Evolutionary conservation across 2,329 filamentous ascomycete species (phyloP), one percentile per base, ranked within the genome.

Genomic region (Sporothrix inflata): DNA sequence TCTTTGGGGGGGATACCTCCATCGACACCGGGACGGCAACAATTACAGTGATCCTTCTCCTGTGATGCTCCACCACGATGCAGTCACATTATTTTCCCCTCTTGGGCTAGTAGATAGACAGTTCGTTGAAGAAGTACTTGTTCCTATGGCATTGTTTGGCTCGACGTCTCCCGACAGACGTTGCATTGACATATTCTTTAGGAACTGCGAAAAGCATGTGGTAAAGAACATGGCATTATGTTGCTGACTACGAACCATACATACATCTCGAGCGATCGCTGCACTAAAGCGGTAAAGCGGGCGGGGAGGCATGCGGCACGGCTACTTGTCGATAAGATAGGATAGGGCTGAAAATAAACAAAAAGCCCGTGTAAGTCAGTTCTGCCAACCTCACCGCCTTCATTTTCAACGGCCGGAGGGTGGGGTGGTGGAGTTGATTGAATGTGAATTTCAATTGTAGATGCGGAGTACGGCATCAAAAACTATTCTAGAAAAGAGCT

Each of bases 321-420:
- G 68, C 69, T 65, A 61, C 53, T 65, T 45, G 69, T 42, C 55
- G 61, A 65, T 45, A 72, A 70, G 53, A 60, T 45, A 51, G 5
- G 11, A 70, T 57, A 57, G 47, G 38, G 42, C 60, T 63, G 49
- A 63, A 49, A 60, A n/a, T 51, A 53, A 61, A 51, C 8, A 49
- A 67, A 57, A 60, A 49, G 8, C 6, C 38, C 34, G 66, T 72
- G 57, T 69, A 49, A 72, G 67, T 67, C 45, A 34, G 40, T 66
- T 70, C 66, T 69, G 71, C 71, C 71, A 57, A 45, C 47, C 19
- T 69, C 65, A 72, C 71, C 71, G 71, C 71, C 55, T 63, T 61
- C 30, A 30, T 1, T 45, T 45, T 21, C 9, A 34, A 27, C 27
- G 27, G 19, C 6, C 9, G 2, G 21, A 21, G 51, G 24, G 14